Evolutionary conservation across 2,329 filamentous ascomycete species (phyloP).

Genomic region (Colletotrichum brevisporum): DNA sequence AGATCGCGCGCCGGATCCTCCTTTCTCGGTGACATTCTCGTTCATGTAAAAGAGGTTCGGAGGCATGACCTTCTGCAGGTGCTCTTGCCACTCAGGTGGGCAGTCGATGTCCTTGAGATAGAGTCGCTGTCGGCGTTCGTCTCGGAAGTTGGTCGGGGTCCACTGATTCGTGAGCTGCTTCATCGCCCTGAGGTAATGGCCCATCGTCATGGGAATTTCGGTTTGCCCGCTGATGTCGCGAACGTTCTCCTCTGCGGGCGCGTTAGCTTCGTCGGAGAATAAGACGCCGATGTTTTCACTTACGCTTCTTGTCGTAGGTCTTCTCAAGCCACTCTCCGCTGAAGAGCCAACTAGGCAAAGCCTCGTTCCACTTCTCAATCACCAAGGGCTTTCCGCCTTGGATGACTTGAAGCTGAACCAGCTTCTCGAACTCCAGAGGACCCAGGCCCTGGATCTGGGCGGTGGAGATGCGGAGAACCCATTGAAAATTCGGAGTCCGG

Average conservation of each 20-base stretch:
- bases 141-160: conserved; percentile 80
- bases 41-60: conserved; percentile 92
- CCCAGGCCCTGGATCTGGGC: conserved; percentile 84
- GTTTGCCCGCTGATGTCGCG: conserved; percentile 81
- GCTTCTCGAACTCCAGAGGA: conserved; percentile 84
- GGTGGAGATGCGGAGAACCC: conserved; percentile 84
- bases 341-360: conserved; percentile 84
- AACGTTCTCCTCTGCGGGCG: conserved; percentile 79
- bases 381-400: conserved; percentile 89
- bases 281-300: conserved; percentile 45
- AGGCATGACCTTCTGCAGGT: conserved; percentile 83
- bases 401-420: conserved; percentile 87
- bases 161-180: conserved; percentile 87
- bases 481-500: conserved; percentile 86
- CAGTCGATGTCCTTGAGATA: conserved; percentile 99
- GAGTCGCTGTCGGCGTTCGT: conserved; percentile 85
- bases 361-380: conserved; percentile 87
- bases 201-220: conserved; percentile 87
- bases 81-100: conserved; percentile 86
- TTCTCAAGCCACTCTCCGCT: conserved; percentile 84
- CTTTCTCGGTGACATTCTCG: conserved; percentile 73
- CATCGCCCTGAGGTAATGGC: conserved; percentile 93
- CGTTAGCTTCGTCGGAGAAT: conserved; percentile 42
- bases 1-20: conserved; percentile 43
- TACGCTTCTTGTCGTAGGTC: conserved; percentile 84